A percentile compares a stretch with the other conserved stretches of the same genome.
These are phyloP conservation scores for Fallopia convolvulus DNA, from an alignment of 148 eudicot genomes.

Conservation along the genomic window DNA sequence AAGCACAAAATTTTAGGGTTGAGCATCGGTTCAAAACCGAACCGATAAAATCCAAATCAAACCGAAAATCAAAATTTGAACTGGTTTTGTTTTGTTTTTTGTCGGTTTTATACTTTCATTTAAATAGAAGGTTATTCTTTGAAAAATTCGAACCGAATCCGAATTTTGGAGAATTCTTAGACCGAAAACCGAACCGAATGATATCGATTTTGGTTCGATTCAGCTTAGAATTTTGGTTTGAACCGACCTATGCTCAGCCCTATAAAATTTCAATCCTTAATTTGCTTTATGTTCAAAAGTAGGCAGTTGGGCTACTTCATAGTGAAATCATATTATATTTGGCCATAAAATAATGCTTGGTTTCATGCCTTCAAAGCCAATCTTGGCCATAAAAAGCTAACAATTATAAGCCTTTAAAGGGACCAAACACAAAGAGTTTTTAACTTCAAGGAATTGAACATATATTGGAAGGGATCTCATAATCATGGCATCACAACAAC, in stretches of 20 bases:
- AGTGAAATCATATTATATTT: neutral
- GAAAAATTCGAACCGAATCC: too few species aligned
- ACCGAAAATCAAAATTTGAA: too few species aligned
- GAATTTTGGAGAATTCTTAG: too few species aligned
- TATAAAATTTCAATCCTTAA: neutral
- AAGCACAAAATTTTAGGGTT: neutral
- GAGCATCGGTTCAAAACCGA: too few species aligned
- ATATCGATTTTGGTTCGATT: too few species aligned
- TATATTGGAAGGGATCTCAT: neutral
- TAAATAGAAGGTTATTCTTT: too few species aligned
- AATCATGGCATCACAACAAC: constrained; percentile 42
- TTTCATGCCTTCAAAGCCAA: constrained; percentile 45
- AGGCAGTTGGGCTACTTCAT: constrained; percentile 21
- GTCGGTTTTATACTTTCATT: too few species aligned
- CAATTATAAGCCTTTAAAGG: neutral
- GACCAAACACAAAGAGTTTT: neutral
- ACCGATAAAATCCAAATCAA: too few species aligned
- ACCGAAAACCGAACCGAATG: too few species aligned
- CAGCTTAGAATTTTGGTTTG: too few species aligned
- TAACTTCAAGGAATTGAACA: neutral
- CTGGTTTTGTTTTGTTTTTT: too few species aligned
- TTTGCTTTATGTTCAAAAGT: constrained; percentile 14
- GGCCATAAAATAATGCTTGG: neutral
- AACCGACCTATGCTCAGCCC: too few species aligned
- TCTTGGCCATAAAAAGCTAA: constrained; percentile 30